A percentile compares a stretch with the other conserved stretches of the same genome.
Conservation (phyloP, 2,329 filamentous ascomycete species). For the Talaromyces sp. region DNA sequence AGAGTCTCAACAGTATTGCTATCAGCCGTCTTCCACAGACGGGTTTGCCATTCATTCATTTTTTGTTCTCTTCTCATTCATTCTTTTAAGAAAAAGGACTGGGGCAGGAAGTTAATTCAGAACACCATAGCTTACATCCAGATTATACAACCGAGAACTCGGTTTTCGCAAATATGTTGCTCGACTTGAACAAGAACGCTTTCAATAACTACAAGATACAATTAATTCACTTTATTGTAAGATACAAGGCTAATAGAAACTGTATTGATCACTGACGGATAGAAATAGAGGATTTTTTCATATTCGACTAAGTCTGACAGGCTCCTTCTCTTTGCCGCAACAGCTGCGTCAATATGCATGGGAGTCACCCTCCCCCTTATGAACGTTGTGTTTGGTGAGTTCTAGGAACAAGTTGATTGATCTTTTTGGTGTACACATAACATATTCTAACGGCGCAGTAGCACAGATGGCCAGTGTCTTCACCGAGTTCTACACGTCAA, state of each 20-base stretch:
- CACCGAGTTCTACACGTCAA: constrained; percentile 39
- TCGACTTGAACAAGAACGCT: neutral
- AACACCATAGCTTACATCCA: neutral
- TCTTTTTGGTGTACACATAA: neutral
- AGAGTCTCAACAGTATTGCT: neutral
- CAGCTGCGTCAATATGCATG: neutral
- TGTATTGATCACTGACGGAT: neutral
- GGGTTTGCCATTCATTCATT: neutral
- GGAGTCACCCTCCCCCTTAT: constrained; percentile 41
- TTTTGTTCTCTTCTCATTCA: neutral
- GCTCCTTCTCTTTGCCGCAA: neutral
- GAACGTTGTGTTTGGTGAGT: constrained; percentile 54
- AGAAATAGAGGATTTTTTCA: neutral
- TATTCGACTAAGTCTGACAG: neutral
- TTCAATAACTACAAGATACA: neutral
- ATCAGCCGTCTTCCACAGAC: neutral
- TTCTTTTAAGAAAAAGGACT: neutral
- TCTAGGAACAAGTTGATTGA: constrained; percentile 15
- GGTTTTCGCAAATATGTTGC: neutral
- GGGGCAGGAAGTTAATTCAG: neutral
- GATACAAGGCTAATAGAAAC: neutral
- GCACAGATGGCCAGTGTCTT: constrained; percentile 47
- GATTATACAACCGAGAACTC: neutral
- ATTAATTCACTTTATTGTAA: neutral
- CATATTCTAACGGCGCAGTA: neutral